phyloP scores from a whole-genome alignment of 2,329 filamentous ascomycete species.

The Arthrobotrys sphaeroides region DNA sequence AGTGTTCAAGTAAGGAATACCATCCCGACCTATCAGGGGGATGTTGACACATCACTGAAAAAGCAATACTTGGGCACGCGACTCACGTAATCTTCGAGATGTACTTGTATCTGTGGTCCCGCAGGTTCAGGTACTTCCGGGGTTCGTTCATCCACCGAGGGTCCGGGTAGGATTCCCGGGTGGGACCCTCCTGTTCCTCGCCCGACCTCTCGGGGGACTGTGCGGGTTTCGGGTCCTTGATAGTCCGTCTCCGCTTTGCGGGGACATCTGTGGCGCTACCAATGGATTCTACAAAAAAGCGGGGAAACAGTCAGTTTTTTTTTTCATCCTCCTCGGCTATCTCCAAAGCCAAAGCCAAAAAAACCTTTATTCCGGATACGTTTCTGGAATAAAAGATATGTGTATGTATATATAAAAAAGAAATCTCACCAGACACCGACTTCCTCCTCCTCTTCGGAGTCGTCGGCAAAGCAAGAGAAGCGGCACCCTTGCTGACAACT shows the following conservation, averaged over 20 bases:
- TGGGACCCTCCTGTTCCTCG: slow-evolving; percentile 41
- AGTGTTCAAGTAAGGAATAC: slow-evolving; percentile 20
- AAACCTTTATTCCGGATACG: not conserved
- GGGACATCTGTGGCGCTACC: slow-evolving; percentile 33
- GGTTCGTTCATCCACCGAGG: slow-evolving; percentile 53
- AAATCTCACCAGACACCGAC: slow-evolving; percentile 44
- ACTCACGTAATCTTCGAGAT: slow-evolving; percentile 53
- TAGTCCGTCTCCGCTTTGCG: slow-evolving; percentile 22
- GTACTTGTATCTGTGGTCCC: slow-evolving; percentile 49
- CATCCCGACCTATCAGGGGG: slow-evolving; percentile 15
- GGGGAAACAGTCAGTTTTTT: slow-evolving; percentile 26
- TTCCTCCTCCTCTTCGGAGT: slow-evolving; percentile 44
- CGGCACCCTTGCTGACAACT: slow-evolving; percentile 27
- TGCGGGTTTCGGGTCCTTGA: slow-evolving; percentile 34
- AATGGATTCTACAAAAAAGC: slow-evolving; percentile 33
- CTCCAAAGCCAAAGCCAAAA: not conserved
- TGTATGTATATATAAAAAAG: not conserved
- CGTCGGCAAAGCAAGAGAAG: slow-evolving; percentile 25
- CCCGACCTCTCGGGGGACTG: slow-evolving; percentile 47
- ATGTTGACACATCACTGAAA: slow-evolving; percentile 6
- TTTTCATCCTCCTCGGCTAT: not conserved
- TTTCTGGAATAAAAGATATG: not conserved
- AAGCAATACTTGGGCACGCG: not conserved
- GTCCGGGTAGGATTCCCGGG: slow-evolving; percentile 48
- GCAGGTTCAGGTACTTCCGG: slow-evolving; percentile 32